A percentile compares a stretch with the other conserved stretches of the same genome.
phyloP scores from a whole-genome alignment of 257 asterid genomes.

The Dorcoceras hygrometricum region DNA sequence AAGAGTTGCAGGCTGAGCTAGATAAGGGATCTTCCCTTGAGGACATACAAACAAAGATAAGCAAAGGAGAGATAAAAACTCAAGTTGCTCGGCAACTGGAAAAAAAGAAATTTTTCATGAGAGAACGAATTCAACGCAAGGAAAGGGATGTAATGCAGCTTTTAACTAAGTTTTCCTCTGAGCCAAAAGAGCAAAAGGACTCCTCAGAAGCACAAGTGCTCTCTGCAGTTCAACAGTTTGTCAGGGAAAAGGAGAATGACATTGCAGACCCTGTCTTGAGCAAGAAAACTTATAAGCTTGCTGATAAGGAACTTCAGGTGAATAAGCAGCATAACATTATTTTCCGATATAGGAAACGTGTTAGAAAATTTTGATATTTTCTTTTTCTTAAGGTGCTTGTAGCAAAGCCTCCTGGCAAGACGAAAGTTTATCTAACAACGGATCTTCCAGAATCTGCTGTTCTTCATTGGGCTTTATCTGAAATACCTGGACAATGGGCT shows the following conservation, averaged over 20 bases:
- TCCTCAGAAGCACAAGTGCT: conserved; percentile 47
- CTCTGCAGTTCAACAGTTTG: conserved; percentile 52
- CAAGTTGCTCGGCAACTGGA: conserved; percentile 53
- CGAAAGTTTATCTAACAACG: conserved; percentile 70
- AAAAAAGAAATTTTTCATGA: conserved; percentile 31
- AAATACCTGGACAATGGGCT: conserved; percentile 80
- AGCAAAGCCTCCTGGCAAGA: conserved; percentile 54
- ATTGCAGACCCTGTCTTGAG: conserved; percentile 46
- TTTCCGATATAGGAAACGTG: not conserved
- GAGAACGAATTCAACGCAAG: conserved; percentile 78
- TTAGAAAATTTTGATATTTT: not conserved
- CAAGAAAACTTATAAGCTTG: conserved; percentile 54
- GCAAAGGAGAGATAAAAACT: conserved; percentile 64
- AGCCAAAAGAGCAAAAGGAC: conserved; percentile 34
- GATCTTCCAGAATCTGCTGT: conserved; percentile 67
- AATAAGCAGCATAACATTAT: conserved; percentile 24
- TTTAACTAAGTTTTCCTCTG: conserved; percentile 50
- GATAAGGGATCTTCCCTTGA: conserved; percentile 66
- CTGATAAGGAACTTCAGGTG: conserved; percentile 79
- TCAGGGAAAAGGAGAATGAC: conserved; percentile 55
- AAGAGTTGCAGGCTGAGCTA: conserved; percentile 72
- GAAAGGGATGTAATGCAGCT: conserved; percentile 65
- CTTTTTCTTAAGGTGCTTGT: conserved; percentile 62
- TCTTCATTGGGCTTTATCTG: conserved; percentile 97
- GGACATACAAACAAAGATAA: conserved; percentile 53